Evolutionary conservation across 169 alveolate genomes (phyloP), one percentile per base, ranked within the genome.

Genomic region (Babesia bovis): DNA sequence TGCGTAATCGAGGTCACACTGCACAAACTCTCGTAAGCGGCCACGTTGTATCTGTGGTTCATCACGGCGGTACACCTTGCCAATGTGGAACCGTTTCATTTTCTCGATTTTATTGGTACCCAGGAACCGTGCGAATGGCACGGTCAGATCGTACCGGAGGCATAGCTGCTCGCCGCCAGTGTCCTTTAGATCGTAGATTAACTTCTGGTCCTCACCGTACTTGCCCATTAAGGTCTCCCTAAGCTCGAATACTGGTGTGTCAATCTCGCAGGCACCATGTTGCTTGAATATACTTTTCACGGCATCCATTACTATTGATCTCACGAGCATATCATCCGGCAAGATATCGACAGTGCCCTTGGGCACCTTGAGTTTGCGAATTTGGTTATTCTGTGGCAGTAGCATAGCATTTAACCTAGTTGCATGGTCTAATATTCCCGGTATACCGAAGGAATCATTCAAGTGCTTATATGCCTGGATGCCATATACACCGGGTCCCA

Each of bases 181-280:
- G 74, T 97, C 99, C 41, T 96, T 96, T 53, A 97, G 73, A 59
- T 97, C 99, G 78, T 91, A 97, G 44, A 97, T 96, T 26, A 97
- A 91, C 90, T 96, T 96, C 45, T 94, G 90, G 78, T 96, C 99
- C 58, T 96, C 99, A 26, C 99, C 99, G 76, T 97, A 97, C 82
- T 97, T 97, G 12, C 98, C 97, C 56, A 91, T 86, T 45, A 96
- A 76, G 0, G 98, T 95, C 85, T 96, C 99, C 66, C 94, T 91
- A 36, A 96, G 93, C 87, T 97, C 99, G 74, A 97, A 96, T 19
- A 97, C 97, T 13, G 99, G 99, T 4, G 99, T 97, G 81, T 97
- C 99, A 30, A 96, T 95, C 77, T 95, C 98, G 30, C 91, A 97
- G 3, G 98, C 99, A 19, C 99, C 99, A 77, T 96, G 98, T 57